Base-by-base conservation (phyloP, 768 basidiomycete species). In the Tricholomella constricta region DNA sequence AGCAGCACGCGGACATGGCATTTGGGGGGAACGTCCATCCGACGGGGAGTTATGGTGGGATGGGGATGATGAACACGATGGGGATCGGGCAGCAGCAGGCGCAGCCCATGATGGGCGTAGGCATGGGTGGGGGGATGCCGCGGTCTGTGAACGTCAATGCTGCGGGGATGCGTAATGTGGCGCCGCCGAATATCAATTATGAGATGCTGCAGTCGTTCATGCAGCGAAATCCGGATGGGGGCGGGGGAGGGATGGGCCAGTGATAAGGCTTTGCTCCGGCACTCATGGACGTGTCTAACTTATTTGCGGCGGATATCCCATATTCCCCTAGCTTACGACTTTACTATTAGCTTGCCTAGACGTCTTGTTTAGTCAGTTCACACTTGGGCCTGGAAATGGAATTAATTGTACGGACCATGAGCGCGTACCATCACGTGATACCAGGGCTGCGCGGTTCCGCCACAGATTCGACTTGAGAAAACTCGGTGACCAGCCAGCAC, bases 201-300 rank as follows among this genome's bases (percentile, higher is more conserved):
- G 73, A 77, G 57, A 71, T 76, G 60, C 61, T 79, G 62, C 75
- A 77, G 55, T 72, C 74, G 15, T 75, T 79, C 54, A 69, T 74
- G 64, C 72, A 72, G 44, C 62, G 76, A 38, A 76, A 68, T 43
- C 58, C 48, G 34, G 54, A 59, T 10, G 45, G 47, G 10, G 57
- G 53, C 29, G 48, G 38, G 12, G 15, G 40, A 3, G 54, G 51
- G 12, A 52, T 59, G 42, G 54, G 50, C 12, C 50, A 52, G 25
- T 58, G 40, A 32, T 47, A 2, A 20, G 41, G 12, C 25, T 27
- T 35, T 40, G 41, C n/a, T 12, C 35, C n/a, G 7, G 27, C n/a
- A 35, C 19, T 23, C 26, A 12, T 25, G 34, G n/a, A n/a, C 26
- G 8, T 5, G n/a, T 23, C 14, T 43, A 31, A 46, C 14, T 51